These are phyloP conservation scores for Leucaena leucocephala DNA, from an alignment of 306 rosid species.

Conservation along the genomic window DNA sequence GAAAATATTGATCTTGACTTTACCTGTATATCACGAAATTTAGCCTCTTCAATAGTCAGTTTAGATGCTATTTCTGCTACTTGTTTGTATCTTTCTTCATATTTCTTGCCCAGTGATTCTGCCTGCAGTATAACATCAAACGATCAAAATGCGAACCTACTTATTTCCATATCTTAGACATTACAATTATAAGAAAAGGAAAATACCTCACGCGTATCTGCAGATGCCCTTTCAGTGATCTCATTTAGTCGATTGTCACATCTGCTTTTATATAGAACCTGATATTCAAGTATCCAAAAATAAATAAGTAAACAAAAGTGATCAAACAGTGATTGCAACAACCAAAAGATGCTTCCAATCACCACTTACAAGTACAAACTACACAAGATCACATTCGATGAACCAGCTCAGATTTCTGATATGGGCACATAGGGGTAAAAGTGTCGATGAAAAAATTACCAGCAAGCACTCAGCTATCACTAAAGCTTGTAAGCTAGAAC, in stretches of 20 bases:
- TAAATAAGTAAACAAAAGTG: constrained; percentile 5
- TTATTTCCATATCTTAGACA: constrained; percentile 31
- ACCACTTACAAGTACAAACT: constrained; percentile 1
- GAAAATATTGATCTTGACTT: constrained; percentile 25
- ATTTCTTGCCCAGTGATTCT: constrained; percentile 73
- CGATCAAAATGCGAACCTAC: constrained; percentile 21
- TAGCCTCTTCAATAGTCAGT: constrained; percentile 88
- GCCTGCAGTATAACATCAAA: constrained; percentile 61
- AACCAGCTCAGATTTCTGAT: neutral
- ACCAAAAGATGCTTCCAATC: constrained; percentile 14
- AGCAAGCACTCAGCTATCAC: neutral
- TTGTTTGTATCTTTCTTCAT: constrained; percentile 94
- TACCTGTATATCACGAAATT: constrained; percentile 91
- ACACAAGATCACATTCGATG: neutral
- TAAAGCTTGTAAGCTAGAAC: neutral
- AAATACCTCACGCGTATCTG: constrained; percentile 91
- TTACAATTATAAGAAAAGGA: constrained; percentile 22
- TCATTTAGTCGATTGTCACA: constrained; percentile 91
- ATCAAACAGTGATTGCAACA: constrained; percentile 19
- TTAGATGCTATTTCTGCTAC: constrained; percentile 91
- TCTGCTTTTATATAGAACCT: constrained; percentile 92
- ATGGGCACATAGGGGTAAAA: neutral
- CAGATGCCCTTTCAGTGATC: constrained; percentile 93
- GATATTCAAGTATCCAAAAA: constrained; percentile 37
- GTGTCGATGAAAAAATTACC: neutral